Evolutionary conservation across 2,329 filamentous ascomycete genomes (phyloP), one percentile per base, ranked within the genome.

Genomic region (Lithohypha guttulata): DNA sequence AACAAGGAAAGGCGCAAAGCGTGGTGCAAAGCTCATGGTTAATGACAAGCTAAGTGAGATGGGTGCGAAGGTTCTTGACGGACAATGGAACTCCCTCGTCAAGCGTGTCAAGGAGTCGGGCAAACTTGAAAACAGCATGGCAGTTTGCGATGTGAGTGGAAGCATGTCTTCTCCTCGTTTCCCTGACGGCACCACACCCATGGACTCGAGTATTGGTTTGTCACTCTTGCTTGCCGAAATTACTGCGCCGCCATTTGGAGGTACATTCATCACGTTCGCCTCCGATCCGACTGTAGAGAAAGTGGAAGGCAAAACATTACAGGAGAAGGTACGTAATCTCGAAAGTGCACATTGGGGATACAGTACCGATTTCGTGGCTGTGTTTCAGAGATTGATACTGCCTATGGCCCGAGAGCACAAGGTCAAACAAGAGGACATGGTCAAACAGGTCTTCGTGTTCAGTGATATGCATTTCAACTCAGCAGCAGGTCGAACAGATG

Each of bases 401-500:
- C 70, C 70, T 2, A 64, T 73, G 60, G 73, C 73, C 0, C 37
- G 68, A 6, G 30, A 60, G 32, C 61, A 73, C 45, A 62, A 69
- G 8, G 49, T 77, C 22, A 63, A 59, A 45, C 65, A 61, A 26
- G 69, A 74, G 39, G 65, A 77, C 26, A 77, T 78, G 72, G 65
- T 77, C 11, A 75, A 75, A 57, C 67, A 69, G 3, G 52, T 78
- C 11, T 76, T 78, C 49, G 67, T 77, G 22, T 77, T 77, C 49
- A 69, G 61, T 30, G 73, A 76, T 51, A 77, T 77, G 73, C 71
- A 77, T 30, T 77, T 78, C 50, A 54, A 77, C 45, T 0, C 42
- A 0, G 64, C 64, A 1, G 39, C 44, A 22, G 35, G 15, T 6
- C n/a, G 4, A 2, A 10, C 30, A 2, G 31, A 51, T 3, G 23